Evolutionary conservation across 108 stramenopile genomes (phyloP).

Genomic region (Parietichytrium sp.): DNA sequence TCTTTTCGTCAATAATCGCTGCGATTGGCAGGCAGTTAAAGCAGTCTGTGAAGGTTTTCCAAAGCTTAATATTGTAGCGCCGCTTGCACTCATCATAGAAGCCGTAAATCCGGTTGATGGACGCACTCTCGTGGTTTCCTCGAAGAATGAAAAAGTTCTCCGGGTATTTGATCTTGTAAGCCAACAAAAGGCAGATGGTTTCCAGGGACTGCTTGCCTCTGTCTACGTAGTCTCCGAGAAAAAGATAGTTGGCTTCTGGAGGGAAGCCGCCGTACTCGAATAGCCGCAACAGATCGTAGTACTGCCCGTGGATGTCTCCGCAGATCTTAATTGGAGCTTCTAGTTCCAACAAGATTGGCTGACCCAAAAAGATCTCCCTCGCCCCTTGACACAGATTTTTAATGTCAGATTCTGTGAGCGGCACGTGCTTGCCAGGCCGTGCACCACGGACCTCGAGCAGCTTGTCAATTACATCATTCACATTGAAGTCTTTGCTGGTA

Average conservation of each 20-base stretch:
- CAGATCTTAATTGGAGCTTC: slow-evolving; percentile 95
- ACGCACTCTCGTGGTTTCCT: slow-evolving; percentile 99
- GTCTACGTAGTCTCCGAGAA: slow-evolving; percentile 63
- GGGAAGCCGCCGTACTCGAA: slow-evolving; percentile 97
- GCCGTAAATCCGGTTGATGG: slow-evolving; percentile 98
- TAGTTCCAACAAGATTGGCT: slow-evolving; percentile 93
- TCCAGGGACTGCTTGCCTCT: slow-evolving; percentile 68
- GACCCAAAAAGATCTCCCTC: slow-evolving; percentile 85
- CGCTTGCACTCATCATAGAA: slow-evolving; percentile 99
- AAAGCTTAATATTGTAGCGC: slow-evolving; percentile 96
- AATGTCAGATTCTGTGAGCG: slow-evolving; percentile 77
- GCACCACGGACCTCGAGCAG: slow-evolving; percentile 50
- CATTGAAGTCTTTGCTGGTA: slow-evolving; percentile 35
- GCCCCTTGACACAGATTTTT: slow-evolving; percentile 85
- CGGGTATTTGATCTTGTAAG: slow-evolving; percentile 99
- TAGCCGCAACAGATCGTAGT: slow-evolving; percentile 90
- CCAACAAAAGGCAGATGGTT: slow-evolving; percentile 90
- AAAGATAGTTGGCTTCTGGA: slow-evolving; percentile 74
- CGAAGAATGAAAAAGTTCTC: slow-evolving; percentile 98
- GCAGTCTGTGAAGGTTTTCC: slow-evolving; percentile 99
- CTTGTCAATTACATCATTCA: slow-evolving; percentile 49
- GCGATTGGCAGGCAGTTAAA: slow-evolving; percentile 99
- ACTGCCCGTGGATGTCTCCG: slow-evolving; percentile 89
- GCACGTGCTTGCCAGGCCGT: slow-evolving; percentile 46
- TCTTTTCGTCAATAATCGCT: slow-evolving; percentile 99